Conservation (phyloP, 306 rosid species). For the Mimosa bimucronata region DNA sequence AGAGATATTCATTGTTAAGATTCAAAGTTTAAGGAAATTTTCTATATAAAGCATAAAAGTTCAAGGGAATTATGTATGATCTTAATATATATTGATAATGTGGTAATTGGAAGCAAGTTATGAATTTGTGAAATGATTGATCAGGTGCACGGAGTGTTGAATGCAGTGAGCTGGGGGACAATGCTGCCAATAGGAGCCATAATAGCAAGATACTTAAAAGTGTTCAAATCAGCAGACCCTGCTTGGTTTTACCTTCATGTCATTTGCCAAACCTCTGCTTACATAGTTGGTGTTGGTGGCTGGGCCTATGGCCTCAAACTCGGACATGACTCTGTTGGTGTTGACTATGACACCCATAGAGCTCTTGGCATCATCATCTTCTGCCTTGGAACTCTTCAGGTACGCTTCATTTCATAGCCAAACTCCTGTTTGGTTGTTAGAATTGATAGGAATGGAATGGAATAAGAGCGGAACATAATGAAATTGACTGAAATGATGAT, state of each 20-base stretch:
- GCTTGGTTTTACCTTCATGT: conserved; percentile 93
- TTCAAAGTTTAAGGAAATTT: too few species aligned
- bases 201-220: conserved; percentile 78
- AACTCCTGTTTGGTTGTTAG: background rate
- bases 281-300: conserved; percentile 79
- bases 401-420: background rate
- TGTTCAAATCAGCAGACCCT: conserved; percentile 82
- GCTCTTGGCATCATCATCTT: conserved; percentile 65
- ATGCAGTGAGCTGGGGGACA: conserved; percentile 81
- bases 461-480: background rate
- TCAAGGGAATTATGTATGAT: too few species aligned
- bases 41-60: too few species aligned
- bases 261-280: conserved; percentile 80
- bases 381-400: conserved; percentile 87
- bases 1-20: too few species aligned
- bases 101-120: background rate
- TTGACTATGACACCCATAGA: conserved; percentile 46
- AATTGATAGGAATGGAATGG: background rate
- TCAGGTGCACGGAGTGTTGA: conserved; percentile 78
- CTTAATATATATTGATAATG: background rate
- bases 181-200: conserved; percentile 74
- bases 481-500: background rate
- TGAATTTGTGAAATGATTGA: background rate
- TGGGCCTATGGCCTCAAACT: conserved; percentile 85
- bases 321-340: conserved; percentile 58